Percentiles rank a stretch among this genome's conserved stretches.
Evolutionary conservation across 176 grass and related monocot genomes (phyloP).

Genomic region (Echinochloa phyllopogon): DNA sequence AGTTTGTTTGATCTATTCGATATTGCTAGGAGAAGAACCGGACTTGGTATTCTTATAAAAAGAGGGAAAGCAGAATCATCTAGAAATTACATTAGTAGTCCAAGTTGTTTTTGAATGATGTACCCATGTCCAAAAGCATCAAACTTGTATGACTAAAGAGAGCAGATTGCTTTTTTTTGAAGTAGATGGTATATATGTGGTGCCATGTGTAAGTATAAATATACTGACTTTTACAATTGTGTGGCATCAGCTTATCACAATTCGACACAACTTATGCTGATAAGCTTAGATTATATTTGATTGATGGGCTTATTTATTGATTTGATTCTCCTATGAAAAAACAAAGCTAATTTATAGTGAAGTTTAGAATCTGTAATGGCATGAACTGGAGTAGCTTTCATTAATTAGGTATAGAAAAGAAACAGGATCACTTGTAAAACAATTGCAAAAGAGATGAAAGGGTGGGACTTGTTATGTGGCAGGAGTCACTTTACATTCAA

Average conservation of each 20-base stretch:
- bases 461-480: slow-evolving; percentile 45
- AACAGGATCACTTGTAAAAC: slow-evolving; percentile 23
- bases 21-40: no score
- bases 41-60: no score
- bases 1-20: no score
- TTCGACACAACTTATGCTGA: slow-evolving; percentile 18
- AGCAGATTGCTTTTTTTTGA: no score
- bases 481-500: slow-evolving; percentile 40
- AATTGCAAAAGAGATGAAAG: neutral
- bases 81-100: no score
- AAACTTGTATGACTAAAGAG: no score
- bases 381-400: slow-evolving; percentile 18
- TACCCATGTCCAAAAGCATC: no score
- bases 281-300: neutral
- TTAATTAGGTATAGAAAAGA: slow-evolving; percentile 31
- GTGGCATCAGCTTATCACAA: slow-evolving; percentile 31
- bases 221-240: slow-evolving; percentile 22
- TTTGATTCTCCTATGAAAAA: slow-evolving; percentile 23
- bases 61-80: no score
- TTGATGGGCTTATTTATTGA: slow-evolving; percentile 24
- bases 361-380: slow-evolving; percentile 22
- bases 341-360: neutral
- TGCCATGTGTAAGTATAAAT: neutral
- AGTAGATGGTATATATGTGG: no score
- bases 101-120: no score